These are phyloP conservation scores for Wallacemonas sp. DNA, from an alignment of 208 protist genomes.

Conservation along the genomic window DNA sequence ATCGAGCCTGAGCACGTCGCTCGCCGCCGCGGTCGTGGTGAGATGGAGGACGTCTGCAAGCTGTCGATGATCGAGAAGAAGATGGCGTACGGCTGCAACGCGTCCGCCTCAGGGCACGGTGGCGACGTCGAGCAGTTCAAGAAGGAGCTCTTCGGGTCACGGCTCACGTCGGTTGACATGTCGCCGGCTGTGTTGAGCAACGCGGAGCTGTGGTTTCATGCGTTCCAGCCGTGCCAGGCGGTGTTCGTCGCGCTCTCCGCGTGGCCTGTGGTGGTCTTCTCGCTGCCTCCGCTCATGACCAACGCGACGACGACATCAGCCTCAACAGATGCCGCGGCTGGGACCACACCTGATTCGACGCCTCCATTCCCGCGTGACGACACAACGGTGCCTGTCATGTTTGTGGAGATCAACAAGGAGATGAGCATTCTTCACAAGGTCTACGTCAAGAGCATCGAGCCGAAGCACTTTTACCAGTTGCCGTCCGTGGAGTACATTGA, in stretches of 20 bases:
- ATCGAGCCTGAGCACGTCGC: constrained; percentile 32
- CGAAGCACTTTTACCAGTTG: constrained; percentile 55
- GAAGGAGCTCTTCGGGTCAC: background rate
- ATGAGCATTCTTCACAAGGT: constrained; percentile 33
- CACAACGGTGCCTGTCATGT: constrained; percentile 27
- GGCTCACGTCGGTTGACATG: background rate
- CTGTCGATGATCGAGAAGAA: constrained; percentile 40
- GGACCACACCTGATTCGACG: background rate
- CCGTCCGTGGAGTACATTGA: constrained; percentile 52
- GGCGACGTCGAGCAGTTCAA: background rate
- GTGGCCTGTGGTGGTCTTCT: constrained; percentile 21
- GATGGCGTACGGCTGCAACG: constrained; percentile 43
- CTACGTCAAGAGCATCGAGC: constrained; percentile 40
- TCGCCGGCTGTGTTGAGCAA: background rate
- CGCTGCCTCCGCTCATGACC: constrained; percentile 17
- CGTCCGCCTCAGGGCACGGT: constrained; percentile 5
- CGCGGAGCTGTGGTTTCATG: constrained; percentile 11
- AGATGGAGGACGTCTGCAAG: constrained; percentile 24
- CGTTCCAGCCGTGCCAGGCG: constrained; percentile 27
- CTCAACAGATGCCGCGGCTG: too few relatives aligned
- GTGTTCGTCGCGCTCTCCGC: constrained; percentile 38
- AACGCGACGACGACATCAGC: background rate
- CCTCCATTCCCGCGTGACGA: background rate
- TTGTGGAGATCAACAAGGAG: constrained; percentile 20
- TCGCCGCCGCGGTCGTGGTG: constrained; percentile 14